phyloP scores from a whole-genome alignment of 805 yeast genomes.

The Yarrowia sp. region DNA sequence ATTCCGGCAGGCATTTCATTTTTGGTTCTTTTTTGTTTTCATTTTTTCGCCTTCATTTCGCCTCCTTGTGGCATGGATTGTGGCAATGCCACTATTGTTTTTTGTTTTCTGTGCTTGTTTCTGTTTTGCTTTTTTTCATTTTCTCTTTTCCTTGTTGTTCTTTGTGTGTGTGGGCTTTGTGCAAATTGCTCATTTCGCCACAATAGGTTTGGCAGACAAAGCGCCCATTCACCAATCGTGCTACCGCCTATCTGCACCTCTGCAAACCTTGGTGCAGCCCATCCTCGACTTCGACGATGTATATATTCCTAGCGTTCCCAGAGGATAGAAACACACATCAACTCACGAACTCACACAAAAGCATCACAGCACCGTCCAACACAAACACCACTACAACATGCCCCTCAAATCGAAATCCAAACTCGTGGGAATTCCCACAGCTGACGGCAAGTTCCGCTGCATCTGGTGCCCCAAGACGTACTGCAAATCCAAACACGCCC shows the following conservation, averaged over 20 bases:
- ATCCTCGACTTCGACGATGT: constrained; percentile 6
- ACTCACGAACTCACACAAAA: not conserved
- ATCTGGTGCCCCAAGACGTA: constrained; percentile 34
- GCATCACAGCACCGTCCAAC: too few relatives aligned
- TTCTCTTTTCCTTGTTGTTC: not conserved
- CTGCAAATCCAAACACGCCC: constrained; percentile 65
- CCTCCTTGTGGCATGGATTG: not conserved
- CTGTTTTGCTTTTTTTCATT: not conserved
- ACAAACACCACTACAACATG: not conserved
- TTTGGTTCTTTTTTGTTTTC: too few relatives aligned
- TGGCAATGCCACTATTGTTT: too few relatives aligned
- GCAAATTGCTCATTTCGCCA: constrained; percentile 17
- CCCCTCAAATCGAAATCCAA: constrained; percentile 11
- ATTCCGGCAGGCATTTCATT: too few relatives aligned
- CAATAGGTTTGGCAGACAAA: not conserved
- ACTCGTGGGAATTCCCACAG: constrained; percentile 29
- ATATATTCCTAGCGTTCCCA: not conserved
- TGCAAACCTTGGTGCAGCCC: constrained; percentile 2
- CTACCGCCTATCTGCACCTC: constrained; percentile 11
- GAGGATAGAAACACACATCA: not conserved
- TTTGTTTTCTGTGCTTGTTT: not conserved
- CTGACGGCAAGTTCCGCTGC: constrained; percentile 47
- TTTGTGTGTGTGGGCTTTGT: constrained; percentile 4
- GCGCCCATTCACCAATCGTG: constrained; percentile 15
- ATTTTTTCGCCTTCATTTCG: not conserved